These are phyloP conservation scores for Mycena amicta DNA, from an alignment of 768 basidiomycete genomes.

Conservation along the genomic window DNA sequence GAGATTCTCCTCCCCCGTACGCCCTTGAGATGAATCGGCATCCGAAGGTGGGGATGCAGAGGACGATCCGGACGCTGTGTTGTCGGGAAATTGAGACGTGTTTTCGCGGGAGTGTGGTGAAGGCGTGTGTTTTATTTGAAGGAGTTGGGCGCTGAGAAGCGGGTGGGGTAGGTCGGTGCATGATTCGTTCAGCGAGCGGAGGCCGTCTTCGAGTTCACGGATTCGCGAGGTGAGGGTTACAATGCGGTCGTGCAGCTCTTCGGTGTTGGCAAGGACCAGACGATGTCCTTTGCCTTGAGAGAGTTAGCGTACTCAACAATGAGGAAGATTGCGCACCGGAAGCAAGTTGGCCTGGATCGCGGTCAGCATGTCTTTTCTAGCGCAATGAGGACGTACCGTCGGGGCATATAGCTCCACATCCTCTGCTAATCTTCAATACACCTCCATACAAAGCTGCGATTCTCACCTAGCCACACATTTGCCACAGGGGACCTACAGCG, in stretches of 20 bases:
- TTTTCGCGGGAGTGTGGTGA: neutral
- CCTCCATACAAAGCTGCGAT: neutral
- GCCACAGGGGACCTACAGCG: conserved; percentile 69
- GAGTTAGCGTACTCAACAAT: conserved; percentile 40
- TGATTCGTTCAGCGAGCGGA: conserved; percentile 50
- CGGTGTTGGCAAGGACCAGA: conserved; percentile 66
- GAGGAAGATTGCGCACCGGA: conserved; percentile 35
- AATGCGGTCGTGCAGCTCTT: conserved; percentile 69
- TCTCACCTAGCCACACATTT: conserved; percentile 60
- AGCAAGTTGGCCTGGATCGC: conserved; percentile 9
- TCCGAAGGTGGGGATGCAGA: conserved; percentile 4
- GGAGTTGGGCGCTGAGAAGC: conserved; percentile 38
- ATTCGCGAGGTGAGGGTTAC: conserved; percentile 57
- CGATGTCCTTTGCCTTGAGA: conserved; percentile 57
- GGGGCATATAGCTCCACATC: conserved; percentile 78
- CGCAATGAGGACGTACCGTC: conserved; percentile 48
- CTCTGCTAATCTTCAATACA: conserved; percentile 34
- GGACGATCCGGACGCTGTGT: neutral
- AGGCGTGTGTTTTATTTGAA: conserved; percentile 29
- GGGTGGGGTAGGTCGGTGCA: conserved; percentile 55
- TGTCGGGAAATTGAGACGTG: neutral
- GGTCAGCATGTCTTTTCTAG: neutral
- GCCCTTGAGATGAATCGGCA: conserved; percentile 7
- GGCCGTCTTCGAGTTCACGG: conserved; percentile 61
- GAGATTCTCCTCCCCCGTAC: conserved; percentile 36